A percentile compares a stretch with the other conserved stretches of the same genome.
These are phyloP conservation scores for Phytophthora cryptogea DNA, from an alignment of 352 stramenopile species.

Conservation along the genomic window DNA sequence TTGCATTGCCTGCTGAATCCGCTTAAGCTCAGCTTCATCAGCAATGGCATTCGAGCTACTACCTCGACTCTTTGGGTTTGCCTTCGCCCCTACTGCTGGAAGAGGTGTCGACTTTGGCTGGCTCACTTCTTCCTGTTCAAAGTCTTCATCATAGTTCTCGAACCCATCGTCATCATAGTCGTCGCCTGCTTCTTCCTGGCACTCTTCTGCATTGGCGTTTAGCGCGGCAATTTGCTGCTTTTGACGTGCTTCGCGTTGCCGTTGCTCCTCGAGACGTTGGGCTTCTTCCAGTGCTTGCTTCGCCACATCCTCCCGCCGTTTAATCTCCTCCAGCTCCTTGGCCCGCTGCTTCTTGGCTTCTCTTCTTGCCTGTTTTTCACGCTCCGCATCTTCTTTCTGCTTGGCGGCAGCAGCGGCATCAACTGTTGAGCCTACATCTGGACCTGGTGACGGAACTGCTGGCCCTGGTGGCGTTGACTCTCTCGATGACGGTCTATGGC, in stretches of 20 bases:
- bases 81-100: constrained; percentile 14
- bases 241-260: constrained; percentile 47
- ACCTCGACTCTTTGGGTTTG: constrained; percentile 28
- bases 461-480: constrained; percentile 17
- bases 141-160: constrained; percentile 71
- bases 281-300: constrained; percentile 55
- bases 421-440: constrained; percentile 7
- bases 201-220: constrained; percentile 76
- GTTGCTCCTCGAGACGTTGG: constrained; percentile 47
- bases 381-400: constrained; percentile 42
- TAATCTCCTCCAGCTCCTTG: constrained; percentile 58
- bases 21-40: constrained; percentile 46
- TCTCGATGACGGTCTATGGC: background rate
- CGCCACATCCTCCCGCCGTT: constrained; percentile 51
- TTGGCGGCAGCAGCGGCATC: constrained; percentile 31
- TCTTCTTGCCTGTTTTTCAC: constrained; percentile 40
- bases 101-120: constrained; percentile 31
- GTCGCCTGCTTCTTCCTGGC: constrained; percentile 59
- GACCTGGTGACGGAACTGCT: constrained; percentile 6
- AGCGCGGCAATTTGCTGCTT: constrained; percentile 56
- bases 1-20: constrained; percentile 68
- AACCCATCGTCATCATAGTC: constrained; percentile 76
- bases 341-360: constrained; percentile 61
- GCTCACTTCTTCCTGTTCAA: constrained; percentile 45
- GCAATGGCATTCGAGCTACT: constrained; percentile 2